A percentile compares a stretch with the other conserved stretches of the same genome.
phyloP scores from a whole-genome alignment of 1,139 yeast species.

The Blastobotrys petasosporus region DNA sequence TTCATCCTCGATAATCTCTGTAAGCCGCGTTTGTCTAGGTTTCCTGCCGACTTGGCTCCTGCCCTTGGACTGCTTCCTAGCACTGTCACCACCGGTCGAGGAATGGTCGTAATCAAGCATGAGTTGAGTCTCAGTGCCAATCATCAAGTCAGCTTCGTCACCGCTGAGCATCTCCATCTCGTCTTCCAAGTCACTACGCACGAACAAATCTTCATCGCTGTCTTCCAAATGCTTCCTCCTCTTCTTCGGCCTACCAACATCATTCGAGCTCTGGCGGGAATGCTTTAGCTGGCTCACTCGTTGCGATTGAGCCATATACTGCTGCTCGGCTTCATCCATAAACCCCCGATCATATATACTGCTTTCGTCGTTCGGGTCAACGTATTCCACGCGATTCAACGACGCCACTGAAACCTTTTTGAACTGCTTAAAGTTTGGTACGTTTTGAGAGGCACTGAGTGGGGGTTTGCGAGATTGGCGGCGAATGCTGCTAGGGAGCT shows the following conservation, averaged over 20 bases:
- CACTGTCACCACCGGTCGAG: too few species aligned
- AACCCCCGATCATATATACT: not conserved
- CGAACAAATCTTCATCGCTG: not conserved
- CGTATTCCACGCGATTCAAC: not conserved
- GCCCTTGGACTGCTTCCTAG: too few species aligned
- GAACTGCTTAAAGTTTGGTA: constrained; percentile 10
- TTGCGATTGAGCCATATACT: not conserved
- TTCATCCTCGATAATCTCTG: constrained; percentile 2
- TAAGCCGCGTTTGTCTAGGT: too few species aligned
- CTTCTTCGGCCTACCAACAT: not conserved
- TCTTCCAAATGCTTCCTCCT: not conserved
- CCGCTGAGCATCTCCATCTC: not conserved
- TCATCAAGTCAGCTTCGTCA: not conserved
- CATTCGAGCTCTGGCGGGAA: not conserved
- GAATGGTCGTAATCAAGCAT: not conserved
- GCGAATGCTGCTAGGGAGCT: not conserved
- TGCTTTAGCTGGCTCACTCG: not conserved
- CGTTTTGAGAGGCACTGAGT: not conserved
- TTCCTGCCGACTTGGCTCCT: too few species aligned
- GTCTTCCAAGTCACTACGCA: not conserved
- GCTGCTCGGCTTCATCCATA: too few species aligned
- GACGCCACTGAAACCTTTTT: constrained; percentile 1
- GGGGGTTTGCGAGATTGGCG: not conserved
- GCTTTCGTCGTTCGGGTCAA: not conserved
- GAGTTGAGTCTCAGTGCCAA: not conserved